These are phyloP conservation scores for Klebsormidium nitens DNA, from an alignment of 139 green algal genomes.

Conservation along the genomic window DNA sequence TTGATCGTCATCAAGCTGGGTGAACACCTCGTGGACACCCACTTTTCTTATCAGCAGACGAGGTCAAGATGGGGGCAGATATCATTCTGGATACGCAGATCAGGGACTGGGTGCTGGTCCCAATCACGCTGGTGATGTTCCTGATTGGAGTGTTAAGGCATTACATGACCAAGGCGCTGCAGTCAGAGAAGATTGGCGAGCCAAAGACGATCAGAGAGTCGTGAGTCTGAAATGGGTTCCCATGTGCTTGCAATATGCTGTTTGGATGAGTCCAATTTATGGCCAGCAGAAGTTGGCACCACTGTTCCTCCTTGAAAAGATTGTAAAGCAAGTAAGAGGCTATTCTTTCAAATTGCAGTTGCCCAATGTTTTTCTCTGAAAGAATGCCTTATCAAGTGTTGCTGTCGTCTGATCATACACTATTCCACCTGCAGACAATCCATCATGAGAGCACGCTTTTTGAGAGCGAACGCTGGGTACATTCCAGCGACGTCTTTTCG, in stretches of 20 bases:
- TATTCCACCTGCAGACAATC: constrained; percentile 20
- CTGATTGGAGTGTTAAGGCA: constrained; percentile 49
- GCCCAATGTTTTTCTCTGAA: constrained; percentile 1
- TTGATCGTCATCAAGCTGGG: too few relatives aligned
- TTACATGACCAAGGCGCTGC: constrained; percentile 35
- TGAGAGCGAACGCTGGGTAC: constrained; percentile 16
- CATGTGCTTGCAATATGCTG: too few relatives aligned
- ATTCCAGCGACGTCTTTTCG: constrained; percentile 9
- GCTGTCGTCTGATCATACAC: neutral
- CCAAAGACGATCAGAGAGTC: constrained; percentile 29
- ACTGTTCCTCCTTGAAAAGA: neutral
- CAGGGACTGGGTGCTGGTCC: constrained; percentile 50
- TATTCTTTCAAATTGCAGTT: neutral
- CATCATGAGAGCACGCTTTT: constrained; percentile 24
- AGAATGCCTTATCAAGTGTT: constrained; percentile 5
- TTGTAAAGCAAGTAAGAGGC: neutral
- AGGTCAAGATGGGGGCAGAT: too few relatives aligned
- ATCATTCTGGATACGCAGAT: constrained; percentile 46
- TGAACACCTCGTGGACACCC: too few relatives aligned
- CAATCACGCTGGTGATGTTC: constrained; percentile 55
- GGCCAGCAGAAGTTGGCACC: too few relatives aligned
- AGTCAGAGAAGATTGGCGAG: constrained; percentile 18
- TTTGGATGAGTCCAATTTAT: too few relatives aligned
- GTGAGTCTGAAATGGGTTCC: too few relatives aligned
- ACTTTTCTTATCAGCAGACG: too few relatives aligned